Evolutionary conservation across 495 filamentous ascomycete species (phyloP), one percentile per base, ranked within the genome.

Genomic region (Daldinia childiae): DNA sequence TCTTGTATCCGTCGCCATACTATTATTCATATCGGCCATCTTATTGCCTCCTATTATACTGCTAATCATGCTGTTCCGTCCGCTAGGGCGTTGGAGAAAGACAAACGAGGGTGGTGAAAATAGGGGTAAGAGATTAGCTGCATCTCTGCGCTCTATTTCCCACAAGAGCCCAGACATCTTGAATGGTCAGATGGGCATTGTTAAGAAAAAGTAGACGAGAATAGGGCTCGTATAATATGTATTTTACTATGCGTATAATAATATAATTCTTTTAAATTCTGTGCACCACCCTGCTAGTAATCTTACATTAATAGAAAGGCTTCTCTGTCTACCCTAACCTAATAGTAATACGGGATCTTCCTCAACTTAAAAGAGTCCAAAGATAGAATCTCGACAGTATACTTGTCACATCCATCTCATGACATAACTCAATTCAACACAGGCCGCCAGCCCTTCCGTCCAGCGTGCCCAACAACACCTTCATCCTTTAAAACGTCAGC

Each of bases 401-500:
- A 56, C 6, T 6, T 0, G 3, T n/a, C 8, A 1, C 2, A 2
- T 5, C 14, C 26, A 34, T 4, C 11, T 3, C 14, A 11, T 36
- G 17, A 4, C 29, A 0, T 1, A 39, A 6, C 26, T 72, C n/a
- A 89, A 67, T 86, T 82, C 57, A 87, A 32, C 52, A 89, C 81
- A 15, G 84, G 75, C 76, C 79, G 84, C 89, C 90, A 91, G 19
- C 85, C 86, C 58, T 80, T 85, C 69, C 89, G 79, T 15, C 80
- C 80, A 6, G 85, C 76, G 71, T 86, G 90, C 21, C 80, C 84
- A 34, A 79, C 62, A 4, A 90, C 88, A 0, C 82, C 84, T 61
- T 90, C 88, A 74, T 91, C 89, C 21, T 66, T 73, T 45, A 91
- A 74, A 7, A 90, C 82, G 27, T 92, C 88, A 11, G 64, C 76